Base-by-base conservation (phyloP, 495 filamentous ascomycete genomes). In the Trypethelium eluteriae region DNA sequence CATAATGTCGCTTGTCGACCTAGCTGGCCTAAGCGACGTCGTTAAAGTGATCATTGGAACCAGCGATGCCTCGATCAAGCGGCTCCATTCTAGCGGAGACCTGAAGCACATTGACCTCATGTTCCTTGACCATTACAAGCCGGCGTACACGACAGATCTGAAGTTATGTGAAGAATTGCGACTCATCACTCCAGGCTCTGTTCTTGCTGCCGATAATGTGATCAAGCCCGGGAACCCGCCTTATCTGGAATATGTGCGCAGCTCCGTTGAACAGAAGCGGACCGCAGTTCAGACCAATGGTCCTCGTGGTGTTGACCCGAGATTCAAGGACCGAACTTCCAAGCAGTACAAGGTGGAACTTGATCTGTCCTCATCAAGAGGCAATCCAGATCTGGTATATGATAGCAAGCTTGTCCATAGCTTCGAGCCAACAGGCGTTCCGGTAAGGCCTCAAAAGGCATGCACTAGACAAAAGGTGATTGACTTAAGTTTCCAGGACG, bases 51-150 rank as follows among this genome's bases (percentile, higher is more conserved):
- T 88, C 0, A 84, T 90, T 38, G 89, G 88, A 7, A 78, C 85
- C 2, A 88, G 86, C 50, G 83, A 86, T 53, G 73, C 77, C 7
- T 85, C 84, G 0, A 76, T 92, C 38, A 77, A 80, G 63, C 80
- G 83, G 11, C 76, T 91, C 2, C 75, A 81, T 44, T 68, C 70
- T 0, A 76, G 79, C 6, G 86, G 87, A 0, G 67, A 70, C 3
- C 72, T 92, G 2, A 76, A 75, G 41, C 76, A 81, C 46, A 81
- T 92, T 47, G 89, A 89, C 63, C 75, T 92, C 10, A 74, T 90
- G 67, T 91, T 92, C 71, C 76, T 93, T 39, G 89, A 92, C 64
- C 89, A 92, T 69, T 85, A 85, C 72, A 91, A 92, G 71, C 86
- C 86, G 0, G 81, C 84, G 0, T 92, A 92, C 67, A 84, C 79